Evolutionary conservation across 169 alveolate genomes (phyloP), one percentile per base, ranked within the genome.

Genomic region (Plasmodium blacklocki): DNA sequence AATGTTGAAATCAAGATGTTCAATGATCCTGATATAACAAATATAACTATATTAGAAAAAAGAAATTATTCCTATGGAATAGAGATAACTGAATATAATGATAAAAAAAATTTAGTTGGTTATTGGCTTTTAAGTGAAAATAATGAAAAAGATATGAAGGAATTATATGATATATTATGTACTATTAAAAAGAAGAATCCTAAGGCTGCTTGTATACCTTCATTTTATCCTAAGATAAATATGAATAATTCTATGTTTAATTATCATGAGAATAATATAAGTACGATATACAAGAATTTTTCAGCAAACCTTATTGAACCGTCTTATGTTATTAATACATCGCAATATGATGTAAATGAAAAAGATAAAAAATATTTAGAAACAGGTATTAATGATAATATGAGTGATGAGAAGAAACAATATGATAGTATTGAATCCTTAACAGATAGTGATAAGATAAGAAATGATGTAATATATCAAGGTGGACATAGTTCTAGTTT

Each of bases 151-250:
- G 92, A 59, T 8, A 52, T 85, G 3, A 43, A 85, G 43, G n/a
- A 21, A 14, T 59, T 85, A 4, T 85, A 45, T 8, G 12, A 70
- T 21, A 45, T 50, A 43, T 18, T 85, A 49, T 29, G 23, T 62
- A 18, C 9, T 71, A 29, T 85, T 4, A 85, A 85, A 60, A 50
- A 71, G 15, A 64, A 59, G 3, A 85, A 85, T 56, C 71, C 52
- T 23, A 2, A 4, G 3, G 3, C n/a, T 1, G 47, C 87, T 59
- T 29, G 29, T 39, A 62, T 85, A 11, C 86, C 86, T 26, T 85
- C 92, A 14, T 85, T 85, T 52, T 74, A 85, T 59, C 92, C 92
- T 9, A 68, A 85, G 66, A 85, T 85, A 18, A 85, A 85, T 71
- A 85, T 85, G 92, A 63, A 32, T 15, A 72, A 45, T 15, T 11